Evolutionary conservation across 805 yeast species (phyloP).

Genomic region (Blastobotrys chiropterorum): DNA sequence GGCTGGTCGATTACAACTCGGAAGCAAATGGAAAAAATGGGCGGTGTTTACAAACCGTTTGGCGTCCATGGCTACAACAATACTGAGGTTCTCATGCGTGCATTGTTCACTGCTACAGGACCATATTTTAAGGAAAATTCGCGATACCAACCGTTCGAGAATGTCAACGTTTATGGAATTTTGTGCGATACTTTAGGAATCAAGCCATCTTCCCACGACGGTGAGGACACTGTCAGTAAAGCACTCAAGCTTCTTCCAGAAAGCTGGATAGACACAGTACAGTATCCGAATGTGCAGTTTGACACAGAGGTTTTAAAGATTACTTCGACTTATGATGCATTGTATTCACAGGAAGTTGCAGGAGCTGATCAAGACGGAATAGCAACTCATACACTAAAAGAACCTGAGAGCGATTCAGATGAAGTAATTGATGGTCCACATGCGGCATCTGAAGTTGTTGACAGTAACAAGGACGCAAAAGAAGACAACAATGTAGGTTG

Average conservation of each 20-base stretch:
- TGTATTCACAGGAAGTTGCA: conserved; percentile 3
- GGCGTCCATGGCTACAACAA: conserved; percentile 88
- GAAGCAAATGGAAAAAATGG: conserved; percentile 45
- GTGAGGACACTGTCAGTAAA: conserved; percentile 29
- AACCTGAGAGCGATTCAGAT: neutral
- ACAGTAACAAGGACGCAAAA: neutral
- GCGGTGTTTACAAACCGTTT: conserved; percentile 47
- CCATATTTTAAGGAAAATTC: conserved; percentile 54
- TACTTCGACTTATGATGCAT: conserved; percentile 28
- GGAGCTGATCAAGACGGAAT: neutral
- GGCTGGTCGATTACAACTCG: conserved; percentile 72
- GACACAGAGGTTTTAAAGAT: conserved; percentile 22
- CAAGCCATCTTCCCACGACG: conserved; percentile 55
- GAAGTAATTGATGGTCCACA: neutral
- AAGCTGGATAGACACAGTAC: conserved; percentile 21
- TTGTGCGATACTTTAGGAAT: conserved; percentile 58
- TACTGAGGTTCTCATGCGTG: conserved; percentile 73
- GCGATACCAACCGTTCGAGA: conserved; percentile 55
- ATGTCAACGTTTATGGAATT: conserved; percentile 67
- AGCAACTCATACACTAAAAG: neutral
- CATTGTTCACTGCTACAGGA: conserved; percentile 72
- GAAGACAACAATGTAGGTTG: conserved; percentile 5
- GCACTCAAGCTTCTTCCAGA: conserved; percentile 20
- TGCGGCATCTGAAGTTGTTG: neutral
- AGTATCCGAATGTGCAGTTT: conserved; percentile 31